Evolutionary conservation across 164 flowering plant species (phyloP).

Genomic region (Dillenia suffruticosa): DNA sequence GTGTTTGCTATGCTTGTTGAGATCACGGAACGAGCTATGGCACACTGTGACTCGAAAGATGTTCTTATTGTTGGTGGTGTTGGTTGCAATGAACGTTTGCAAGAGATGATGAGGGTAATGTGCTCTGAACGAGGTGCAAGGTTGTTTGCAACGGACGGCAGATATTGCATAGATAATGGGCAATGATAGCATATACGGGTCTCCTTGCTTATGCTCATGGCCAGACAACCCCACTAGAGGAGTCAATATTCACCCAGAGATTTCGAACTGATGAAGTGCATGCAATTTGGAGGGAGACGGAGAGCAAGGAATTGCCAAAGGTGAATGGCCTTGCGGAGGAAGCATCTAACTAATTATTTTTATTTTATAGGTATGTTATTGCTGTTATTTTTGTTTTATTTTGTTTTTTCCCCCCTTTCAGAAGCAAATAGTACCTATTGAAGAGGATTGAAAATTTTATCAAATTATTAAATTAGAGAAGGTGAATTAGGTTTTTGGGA

Average conservation of each 20-base stretch:
- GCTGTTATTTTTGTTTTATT: too few species aligned
- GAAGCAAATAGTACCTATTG: too few species aligned
- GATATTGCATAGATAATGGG: slow-evolving; percentile 92
- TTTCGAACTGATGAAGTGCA: slow-evolving; percentile 94
- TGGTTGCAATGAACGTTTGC: slow-evolving; percentile 94
- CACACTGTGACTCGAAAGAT: slow-evolving; percentile 90
- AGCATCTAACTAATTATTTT: too few species aligned
- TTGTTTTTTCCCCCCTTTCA: too few species aligned
- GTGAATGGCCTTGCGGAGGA: slow-evolving; percentile 19
- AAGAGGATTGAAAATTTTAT: too few species aligned
- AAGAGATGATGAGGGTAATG: slow-evolving; percentile 95
- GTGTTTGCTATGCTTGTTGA: slow-evolving; percentile 98
- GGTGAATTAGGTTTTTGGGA: too few species aligned
- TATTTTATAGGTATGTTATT: too few species aligned
- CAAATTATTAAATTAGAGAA: too few species aligned
- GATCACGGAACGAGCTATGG: slow-evolving; percentile 98
- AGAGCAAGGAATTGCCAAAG: slow-evolving; percentile 8
- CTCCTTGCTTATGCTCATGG: slow-evolving; percentile 85
- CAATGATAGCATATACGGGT: slow-evolving; percentile 98
- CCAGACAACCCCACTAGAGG: slow-evolving; percentile 62
- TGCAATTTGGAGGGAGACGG: slow-evolving; percentile 77
- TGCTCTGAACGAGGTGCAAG: slow-evolving; percentile 86
- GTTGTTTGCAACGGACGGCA: slow-evolving; percentile 84
- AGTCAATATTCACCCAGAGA: slow-evolving; percentile 88
- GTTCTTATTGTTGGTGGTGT: slow-evolving; percentile 98